Evolutionary conservation across 768 basidiomycete genomes (phyloP).

Genomic region (Mycena sanguinolenta): DNA sequence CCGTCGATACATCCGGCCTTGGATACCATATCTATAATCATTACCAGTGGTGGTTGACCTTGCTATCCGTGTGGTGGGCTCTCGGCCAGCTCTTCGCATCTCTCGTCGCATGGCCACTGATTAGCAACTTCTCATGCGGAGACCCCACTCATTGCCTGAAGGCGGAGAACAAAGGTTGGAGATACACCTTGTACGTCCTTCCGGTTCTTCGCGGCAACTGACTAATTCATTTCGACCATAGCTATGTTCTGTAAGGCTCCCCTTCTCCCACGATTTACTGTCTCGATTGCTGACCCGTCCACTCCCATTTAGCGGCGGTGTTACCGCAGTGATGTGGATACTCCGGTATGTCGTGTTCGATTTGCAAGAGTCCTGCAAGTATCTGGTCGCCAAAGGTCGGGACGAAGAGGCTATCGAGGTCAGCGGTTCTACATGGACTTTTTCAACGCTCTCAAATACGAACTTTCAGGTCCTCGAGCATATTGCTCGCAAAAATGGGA

Average conservation of each 20-base stretch:
- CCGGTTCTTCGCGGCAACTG: background rate
- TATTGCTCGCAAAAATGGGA: conserved; percentile 65
- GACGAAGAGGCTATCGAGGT: too few species aligned
- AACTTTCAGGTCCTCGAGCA: conserved; percentile 57
- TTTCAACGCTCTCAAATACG: conserved; percentile 8
- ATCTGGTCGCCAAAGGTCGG: too few species aligned
- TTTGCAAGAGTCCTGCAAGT: too few species aligned
- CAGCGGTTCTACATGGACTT: conserved; percentile 13
- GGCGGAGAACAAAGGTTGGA: conserved; percentile 71
- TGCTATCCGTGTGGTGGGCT: too few species aligned
- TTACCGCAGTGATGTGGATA: too few species aligned
- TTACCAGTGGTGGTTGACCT: conserved; percentile 64
- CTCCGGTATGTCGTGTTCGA: too few species aligned
- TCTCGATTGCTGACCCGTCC: too few species aligned
- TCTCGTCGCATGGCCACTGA: conserved; percentile 67
- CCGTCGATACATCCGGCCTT: conserved; percentile 29
- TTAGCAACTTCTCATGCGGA: conserved; percentile 67
- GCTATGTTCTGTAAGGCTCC: too few species aligned
- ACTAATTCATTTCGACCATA: conserved; percentile 30
- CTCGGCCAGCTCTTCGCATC: conserved; percentile 65
- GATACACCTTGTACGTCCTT: conserved; percentile 62
- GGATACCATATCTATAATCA: conserved; percentile 8
- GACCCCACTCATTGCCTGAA: conserved; percentile 58
- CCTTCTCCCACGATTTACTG: too few species aligned
- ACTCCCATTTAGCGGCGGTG: too few species aligned